Evolutionary conservation across 1,139 yeast species (phyloP).

Genomic region (Pichia sp.): DNA sequence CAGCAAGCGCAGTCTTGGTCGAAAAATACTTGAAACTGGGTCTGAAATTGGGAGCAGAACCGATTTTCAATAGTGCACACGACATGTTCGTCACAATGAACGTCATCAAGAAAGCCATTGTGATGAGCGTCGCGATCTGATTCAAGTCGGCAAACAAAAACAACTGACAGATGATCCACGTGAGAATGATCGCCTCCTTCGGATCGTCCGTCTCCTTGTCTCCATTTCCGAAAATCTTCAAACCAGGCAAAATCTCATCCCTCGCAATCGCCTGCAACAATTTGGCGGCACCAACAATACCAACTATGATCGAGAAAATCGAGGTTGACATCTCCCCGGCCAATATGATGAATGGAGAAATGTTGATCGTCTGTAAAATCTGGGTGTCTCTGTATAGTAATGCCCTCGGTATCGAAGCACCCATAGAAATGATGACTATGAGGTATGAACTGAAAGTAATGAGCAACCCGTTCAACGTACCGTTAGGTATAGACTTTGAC

Average conservation of each 20-base stretch:
- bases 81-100: conserved; percentile 91
- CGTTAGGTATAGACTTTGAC: conserved; percentile 82
- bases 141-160: conserved; percentile 87
- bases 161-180: conserved; percentile 79
- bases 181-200: conserved; percentile 57
- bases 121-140: conserved; percentile 88
- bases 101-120: conserved; percentile 96
- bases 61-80: conserved; percentile 78
- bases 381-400: conserved; percentile 73
- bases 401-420: conserved; percentile 73
- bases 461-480: conserved; percentile 77
- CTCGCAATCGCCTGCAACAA: conserved; percentile 86
- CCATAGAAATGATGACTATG: conserved; percentile 73
- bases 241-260: conserved; percentile 78
- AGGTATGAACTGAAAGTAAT: conserved; percentile 73
- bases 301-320: conserved; percentile 87
- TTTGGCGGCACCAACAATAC: conserved; percentile 91
- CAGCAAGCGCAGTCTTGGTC: conserved; percentile 73
- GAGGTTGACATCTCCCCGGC: conserved; percentile 89
- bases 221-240: conserved; percentile 48
- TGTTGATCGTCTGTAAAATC: conserved; percentile 74
- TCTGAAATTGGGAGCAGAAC: conserved; percentile 94
- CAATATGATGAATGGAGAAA: conserved; percentile 67
- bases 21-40: conserved; percentile 89
- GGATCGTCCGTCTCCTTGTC: conserved; percentile 39